phyloP scores from a whole-genome alignment of 1,284 basidiomycete species.

The Cryptococcus sp. region DNA sequence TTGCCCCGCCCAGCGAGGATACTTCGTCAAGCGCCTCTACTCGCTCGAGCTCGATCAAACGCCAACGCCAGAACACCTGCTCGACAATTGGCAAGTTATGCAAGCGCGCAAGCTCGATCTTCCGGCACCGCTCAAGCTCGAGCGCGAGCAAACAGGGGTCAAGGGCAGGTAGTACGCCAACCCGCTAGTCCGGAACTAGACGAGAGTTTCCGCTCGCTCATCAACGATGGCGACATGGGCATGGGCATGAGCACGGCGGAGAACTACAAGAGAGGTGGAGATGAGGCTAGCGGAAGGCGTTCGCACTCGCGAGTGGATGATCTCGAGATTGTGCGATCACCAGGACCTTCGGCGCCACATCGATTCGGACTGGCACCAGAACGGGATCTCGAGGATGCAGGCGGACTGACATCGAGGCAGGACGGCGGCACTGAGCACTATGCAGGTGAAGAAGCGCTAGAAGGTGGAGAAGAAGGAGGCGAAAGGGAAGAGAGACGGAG shows the following conservation, averaged over 20 bases:
- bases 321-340: neutral
- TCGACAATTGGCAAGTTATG: neutral
- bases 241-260: constrained; percentile 14
- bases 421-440: neutral
- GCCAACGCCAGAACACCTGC: neutral
- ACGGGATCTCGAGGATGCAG: neutral
- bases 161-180: neutral
- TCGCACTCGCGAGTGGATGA: neutral
- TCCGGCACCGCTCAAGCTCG: neutral
- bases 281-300: constrained; percentile 6
- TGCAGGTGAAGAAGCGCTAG: neutral
- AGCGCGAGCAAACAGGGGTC: neutral
- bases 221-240: constrained; percentile 14
- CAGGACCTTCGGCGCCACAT: neutral
- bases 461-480: constrained; percentile 35
- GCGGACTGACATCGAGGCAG: neutral
- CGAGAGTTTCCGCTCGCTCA: constrained; percentile 16
- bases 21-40: neutral
- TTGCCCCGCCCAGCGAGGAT: constrained; percentile 1
- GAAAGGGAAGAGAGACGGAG: constrained; percentile 64
- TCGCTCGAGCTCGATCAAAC: neutral
- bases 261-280: neutral
- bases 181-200: constrained; percentile 9
- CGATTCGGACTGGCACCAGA: neutral
- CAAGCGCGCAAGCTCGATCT: neutral